A percentile compares a stretch with the other conserved stretches of the same genome.
phyloP scores from a whole-genome alignment of 2,329 filamentous ascomycete genomes.

The Arthroderma sp. region DNA sequence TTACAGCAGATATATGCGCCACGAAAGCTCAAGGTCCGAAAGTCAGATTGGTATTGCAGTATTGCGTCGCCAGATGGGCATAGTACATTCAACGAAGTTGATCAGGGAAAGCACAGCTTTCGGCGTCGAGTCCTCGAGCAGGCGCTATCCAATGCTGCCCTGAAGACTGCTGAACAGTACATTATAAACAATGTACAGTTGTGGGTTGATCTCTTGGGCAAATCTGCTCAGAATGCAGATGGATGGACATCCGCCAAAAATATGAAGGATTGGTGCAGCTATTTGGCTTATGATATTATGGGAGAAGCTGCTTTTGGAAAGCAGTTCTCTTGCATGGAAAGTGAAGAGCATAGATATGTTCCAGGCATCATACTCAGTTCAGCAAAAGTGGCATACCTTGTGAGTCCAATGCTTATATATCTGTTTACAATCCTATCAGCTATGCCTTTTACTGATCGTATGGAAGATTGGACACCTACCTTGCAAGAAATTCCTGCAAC shows the following conservation, averaged over 20 bases:
- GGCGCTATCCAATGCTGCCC: slow-evolving; percentile 17
- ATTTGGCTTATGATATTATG: slow-evolving; percentile 22
- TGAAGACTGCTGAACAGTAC: slow-evolving; percentile 10
- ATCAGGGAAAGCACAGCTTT: slow-evolving; percentile 10
- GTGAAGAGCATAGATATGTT: slow-evolving; percentile 9
- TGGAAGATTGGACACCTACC: slow-evolving; percentile 9
- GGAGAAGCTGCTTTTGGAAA: slow-evolving; percentile 23
- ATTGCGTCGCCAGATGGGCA: slow-evolving; percentile 17
- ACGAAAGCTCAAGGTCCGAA: slow-evolving; percentile 15
- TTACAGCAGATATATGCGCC: slow-evolving; percentile 42
- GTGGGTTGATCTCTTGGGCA: slow-evolving; percentile 7
- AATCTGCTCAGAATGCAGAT: slow-evolving; percentile 7
- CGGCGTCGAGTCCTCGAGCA: slow-evolving; percentile 15
- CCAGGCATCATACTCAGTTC: slow-evolving; percentile 17
- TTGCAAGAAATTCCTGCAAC: slow-evolving; percentile 4
- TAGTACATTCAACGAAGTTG: slow-evolving; percentile 11
- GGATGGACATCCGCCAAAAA: slow-evolving; percentile 12
- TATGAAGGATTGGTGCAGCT: slow-evolving; percentile 17
- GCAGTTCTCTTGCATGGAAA: slow-evolving; percentile 18
- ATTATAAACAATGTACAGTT: slow-evolving; percentile 7
- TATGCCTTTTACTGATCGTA: not conserved
- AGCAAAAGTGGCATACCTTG: slow-evolving; percentile 10
- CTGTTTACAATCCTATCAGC: not conserved
- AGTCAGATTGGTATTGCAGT: slow-evolving; percentile 20
- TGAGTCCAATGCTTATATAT: not conserved